Base-by-base conservation (phyloP, 257 asterid genomes). In the Lavandula angustifolia region DNA sequence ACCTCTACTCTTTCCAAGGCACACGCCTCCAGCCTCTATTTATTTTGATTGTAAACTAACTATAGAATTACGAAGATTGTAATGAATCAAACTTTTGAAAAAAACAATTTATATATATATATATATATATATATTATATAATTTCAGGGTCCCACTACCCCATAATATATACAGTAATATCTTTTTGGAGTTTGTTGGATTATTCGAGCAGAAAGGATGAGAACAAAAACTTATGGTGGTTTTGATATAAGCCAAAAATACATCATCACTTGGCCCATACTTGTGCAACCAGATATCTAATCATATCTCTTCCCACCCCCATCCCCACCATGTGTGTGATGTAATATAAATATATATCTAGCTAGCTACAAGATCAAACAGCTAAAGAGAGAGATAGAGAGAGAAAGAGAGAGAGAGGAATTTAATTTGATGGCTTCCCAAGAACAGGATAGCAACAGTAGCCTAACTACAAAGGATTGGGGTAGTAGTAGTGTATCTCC, bases 401-500 rank as follows among this genome's bases (percentile, higher is more conserved):
- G 42, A 60, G 41, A 27, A 7, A 40, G 40, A 42, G 37, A 18
- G 37, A 34, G 22, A 51, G 17, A 64, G 50, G 7, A 14, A 47
- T 29, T 2, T n/a, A n/a, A n/a, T n/a, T 6, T 50, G 11, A 66
- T 67, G 72, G 65, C 31, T 9, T 54, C 72, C 10, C 60, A 27
- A 3, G 60, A 52, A 17, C 33, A 44, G 7, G 48, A 62, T n/a
- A 17, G 42, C 46, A 14, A 10, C 42, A 55, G 8, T 6, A 51
- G 32, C 40, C 41, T 46, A 6, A 3, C 40, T 10, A 40, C n/a
- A 10, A 32, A 47, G 11, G 10, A 62, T 14, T 64, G 58, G 62
- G 74, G 55, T 11, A 69, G 62, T 2, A 7, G 43, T 3, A 7
- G 0, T 7, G 60, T 29, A 7, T 77, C 83, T 3, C 83, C 84